Evolutionary conservation across 176 grass and related monocot genomes (phyloP).

Genomic region (Echinochloa phyllopogon): DNA sequence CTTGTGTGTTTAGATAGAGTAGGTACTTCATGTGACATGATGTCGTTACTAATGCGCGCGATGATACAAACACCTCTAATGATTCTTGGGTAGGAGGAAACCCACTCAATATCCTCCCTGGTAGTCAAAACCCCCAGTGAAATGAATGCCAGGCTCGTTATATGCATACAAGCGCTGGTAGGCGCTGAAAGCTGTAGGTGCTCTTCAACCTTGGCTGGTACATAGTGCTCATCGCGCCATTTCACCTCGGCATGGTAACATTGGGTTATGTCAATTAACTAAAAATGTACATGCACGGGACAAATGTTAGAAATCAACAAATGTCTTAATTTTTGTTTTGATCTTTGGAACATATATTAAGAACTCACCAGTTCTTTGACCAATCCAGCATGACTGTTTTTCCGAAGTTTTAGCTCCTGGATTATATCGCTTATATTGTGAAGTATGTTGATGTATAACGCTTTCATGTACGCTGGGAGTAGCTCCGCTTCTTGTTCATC

Average conservation of each 20-base stretch:
- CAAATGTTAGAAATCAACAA: not conserved
- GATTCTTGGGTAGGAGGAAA: not conserved
- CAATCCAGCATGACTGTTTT: not conserved
- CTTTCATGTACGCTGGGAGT: not conserved
- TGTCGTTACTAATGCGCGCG: not conserved
- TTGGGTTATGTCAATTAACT: not conserved
- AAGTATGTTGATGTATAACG: conserved; percentile 13
- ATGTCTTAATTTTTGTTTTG: no score
- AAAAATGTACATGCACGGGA: not conserved
- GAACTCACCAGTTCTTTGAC: not conserved
- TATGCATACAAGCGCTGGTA: no score
- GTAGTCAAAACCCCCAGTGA: not conserved
- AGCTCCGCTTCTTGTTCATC: conserved; percentile 8
- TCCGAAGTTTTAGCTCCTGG: conserved; percentile 18
- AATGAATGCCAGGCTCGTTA: not conserved
- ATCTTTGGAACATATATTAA: no score
- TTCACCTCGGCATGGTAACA: conserved; percentile 6
- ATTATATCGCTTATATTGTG: not conserved
- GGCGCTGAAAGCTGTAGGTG: conserved; percentile 1
- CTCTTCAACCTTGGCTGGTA: not conserved
- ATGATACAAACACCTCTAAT: not conserved
- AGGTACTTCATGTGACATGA: not conserved
- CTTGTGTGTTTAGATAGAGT: no score
- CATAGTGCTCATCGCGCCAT: conserved; percentile 10
- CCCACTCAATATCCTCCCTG: no score